Evolutionary conservation across 805 yeast species (phyloP), one percentile per base, ranked within the genome.

Genomic region (Starmerella gropengiesseri): DNA sequence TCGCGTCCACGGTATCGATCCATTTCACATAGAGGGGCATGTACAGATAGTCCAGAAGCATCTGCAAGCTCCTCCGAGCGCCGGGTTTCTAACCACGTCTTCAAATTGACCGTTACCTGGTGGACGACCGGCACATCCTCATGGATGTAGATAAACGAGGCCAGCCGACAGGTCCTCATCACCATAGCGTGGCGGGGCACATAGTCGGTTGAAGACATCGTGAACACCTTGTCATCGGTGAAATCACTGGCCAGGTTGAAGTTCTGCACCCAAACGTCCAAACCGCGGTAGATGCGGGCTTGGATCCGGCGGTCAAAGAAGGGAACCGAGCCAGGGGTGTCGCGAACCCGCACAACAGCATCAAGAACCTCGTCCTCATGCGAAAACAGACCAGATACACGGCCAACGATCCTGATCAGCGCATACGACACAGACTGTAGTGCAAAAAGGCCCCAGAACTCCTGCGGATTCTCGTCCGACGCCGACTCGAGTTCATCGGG

Each of bases 41-140:
- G 46, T 54, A 55, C 26, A 55, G 43, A 32, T 45, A 48, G 40
- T 52, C 54, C n/a, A 51, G 35, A n/a, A 54, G 52, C 39, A 37
- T 27, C 27, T 38, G 40, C 38, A 41, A 21, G 22, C 21, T 37
- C 28, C 5, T 13, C 32, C 39, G 38, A 21, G 33, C 40, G 32
- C 20, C 27, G 23, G 16, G 42, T 25, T n/a, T 46, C 47, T 4
- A 52, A 41, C 55, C 57, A 55, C 13, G 34, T 34, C 21, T 54
- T 47, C 21, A 59, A 41, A 30, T 51, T 52, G 13, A 54, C 42
- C 12, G 60, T 54, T 9, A 56, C 55, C 36, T 48, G 52, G n/a
- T 51, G 46, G 8, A 60, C 54, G n/a, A 56, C 38, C 14, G 55
- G 54, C 31, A 60, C 31, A 37, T 60, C 62, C 30, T 56, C 61